These are phyloP conservation scores for Aspergillus fumigatiaffinis DNA, from an alignment of 2,329 filamentous ascomycete species.

Conservation along the genomic window DNA sequence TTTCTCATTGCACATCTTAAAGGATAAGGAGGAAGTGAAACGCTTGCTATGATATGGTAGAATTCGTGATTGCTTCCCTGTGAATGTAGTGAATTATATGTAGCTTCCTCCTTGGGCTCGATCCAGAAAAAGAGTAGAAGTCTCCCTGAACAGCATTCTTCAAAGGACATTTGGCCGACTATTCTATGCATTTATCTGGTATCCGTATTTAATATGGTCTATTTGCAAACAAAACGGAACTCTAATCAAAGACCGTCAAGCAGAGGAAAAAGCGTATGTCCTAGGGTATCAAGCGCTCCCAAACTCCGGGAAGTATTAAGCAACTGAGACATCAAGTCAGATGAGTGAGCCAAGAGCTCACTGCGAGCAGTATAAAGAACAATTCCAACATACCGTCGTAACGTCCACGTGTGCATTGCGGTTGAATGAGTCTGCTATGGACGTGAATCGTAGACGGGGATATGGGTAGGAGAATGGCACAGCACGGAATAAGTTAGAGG, in stretches of 20 bases:
- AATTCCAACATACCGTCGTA: not conserved
- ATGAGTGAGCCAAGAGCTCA: slow-evolving; percentile 5
- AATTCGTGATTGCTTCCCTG: not conserved
- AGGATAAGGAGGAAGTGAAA: not conserved
- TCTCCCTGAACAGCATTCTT: not conserved
- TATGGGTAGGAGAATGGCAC: not conserved
- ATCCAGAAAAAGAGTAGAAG: not conserved
- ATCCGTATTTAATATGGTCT: slow-evolving; percentile 10
- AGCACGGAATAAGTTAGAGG: not conserved
- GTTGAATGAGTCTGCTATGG: not conserved
- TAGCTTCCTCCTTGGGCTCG: not conserved
- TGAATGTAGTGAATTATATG: not conserved
- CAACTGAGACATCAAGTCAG: slow-evolving; percentile 3
- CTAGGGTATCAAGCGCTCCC: slow-evolving; percentile 24
- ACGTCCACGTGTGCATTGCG: not conserved
- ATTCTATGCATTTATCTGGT: not conserved
- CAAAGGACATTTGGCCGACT: not conserved
- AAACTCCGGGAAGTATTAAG: slow-evolving; percentile 18
- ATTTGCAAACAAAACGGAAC: slow-evolving; percentile 1
- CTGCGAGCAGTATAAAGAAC: slow-evolving; percentile 3
- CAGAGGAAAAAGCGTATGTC: slow-evolving; percentile 14
- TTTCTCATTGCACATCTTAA: not conserved
- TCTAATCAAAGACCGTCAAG: slow-evolving; percentile 6
- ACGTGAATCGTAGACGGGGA: not conserved
- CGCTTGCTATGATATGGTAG: not conserved